Conservation (phyloP, 495 filamentous ascomycete species). For the Penicillium mononematosum region DNA sequence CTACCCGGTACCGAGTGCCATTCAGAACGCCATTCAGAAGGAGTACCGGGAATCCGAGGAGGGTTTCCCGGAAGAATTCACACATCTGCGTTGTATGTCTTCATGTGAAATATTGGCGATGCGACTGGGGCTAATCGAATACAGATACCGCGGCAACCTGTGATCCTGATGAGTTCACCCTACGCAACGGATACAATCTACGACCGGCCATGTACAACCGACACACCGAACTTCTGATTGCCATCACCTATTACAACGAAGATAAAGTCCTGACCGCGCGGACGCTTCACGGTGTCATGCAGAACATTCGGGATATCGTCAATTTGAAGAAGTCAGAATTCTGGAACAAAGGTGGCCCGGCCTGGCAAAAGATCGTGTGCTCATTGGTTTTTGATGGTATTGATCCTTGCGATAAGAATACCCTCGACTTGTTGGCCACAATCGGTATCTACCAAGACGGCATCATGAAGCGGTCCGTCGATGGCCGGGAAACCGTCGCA, state of each 20-base stretch:
- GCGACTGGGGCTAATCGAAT: constrained; percentile 5
- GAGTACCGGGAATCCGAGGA: constrained; percentile 85
- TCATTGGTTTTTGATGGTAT: constrained; percentile 96
- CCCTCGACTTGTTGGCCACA: constrained; percentile 89
- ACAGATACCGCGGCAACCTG: constrained; percentile 92
- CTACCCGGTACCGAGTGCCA: constrained; percentile 94
- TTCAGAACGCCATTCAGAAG: constrained; percentile 92
- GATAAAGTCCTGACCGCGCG: constrained; percentile 91
- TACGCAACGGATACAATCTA: constrained; percentile 98
- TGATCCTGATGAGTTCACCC: constrained; percentile 96
- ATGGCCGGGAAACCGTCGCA: constrained; percentile 90
- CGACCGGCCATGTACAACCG: constrained; percentile 98
- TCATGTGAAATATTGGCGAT: neutral
- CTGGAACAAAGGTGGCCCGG: constrained; percentile 98
- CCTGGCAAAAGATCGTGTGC: constrained; percentile 99
- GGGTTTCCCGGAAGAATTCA: constrained; percentile 78
- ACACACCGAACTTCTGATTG: constrained; percentile 94
- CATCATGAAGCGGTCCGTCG: constrained; percentile 96
- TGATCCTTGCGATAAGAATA: constrained; percentile 95
- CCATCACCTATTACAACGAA: constrained; percentile 99
- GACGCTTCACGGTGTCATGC: constrained; percentile 96
- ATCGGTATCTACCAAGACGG: constrained; percentile 96
- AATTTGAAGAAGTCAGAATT: constrained; percentile 97
- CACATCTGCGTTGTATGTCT: constrained; percentile 83
- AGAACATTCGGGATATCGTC: constrained; percentile 96